These are phyloP conservation scores for Kwoniella newhampshirensis DNA, from an alignment of 768 basidiomycete species.

Conservation along the genomic window DNA sequence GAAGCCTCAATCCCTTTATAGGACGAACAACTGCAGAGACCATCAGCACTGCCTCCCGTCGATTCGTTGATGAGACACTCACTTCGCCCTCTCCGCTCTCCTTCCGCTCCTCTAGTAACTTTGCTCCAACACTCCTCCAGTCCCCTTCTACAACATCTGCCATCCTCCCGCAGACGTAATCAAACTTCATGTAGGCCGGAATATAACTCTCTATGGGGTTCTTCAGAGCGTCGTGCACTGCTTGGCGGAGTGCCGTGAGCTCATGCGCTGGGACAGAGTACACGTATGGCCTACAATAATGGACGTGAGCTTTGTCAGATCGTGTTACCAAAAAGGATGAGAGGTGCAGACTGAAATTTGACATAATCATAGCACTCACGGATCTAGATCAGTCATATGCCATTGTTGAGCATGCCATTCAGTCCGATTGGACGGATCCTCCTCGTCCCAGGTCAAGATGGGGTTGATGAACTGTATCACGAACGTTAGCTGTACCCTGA, in stretches of 20 bases:
- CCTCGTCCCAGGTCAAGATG: conserved; percentile 39
- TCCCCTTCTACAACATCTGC: conserved; percentile 35
- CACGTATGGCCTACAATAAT: conserved; percentile 39
- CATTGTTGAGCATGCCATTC: conserved; percentile 45
- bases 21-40: too few relatives aligned
- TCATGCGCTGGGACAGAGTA: conserved; percentile 43
- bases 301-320: too few relatives aligned
- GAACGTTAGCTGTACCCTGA: conserved; percentile 16
- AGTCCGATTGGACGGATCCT: conserved; percentile 34
- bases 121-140: conserved; percentile 31
- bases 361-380: conserved; percentile 31
- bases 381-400: conserved; percentile 45
- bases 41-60: too few relatives aligned
- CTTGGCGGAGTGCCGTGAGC: conserved; percentile 18
- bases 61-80: conserved; percentile 8
- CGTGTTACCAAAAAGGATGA: not conserved
- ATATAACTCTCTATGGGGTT: conserved; percentile 41
- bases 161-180: conserved; percentile 22
- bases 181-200: conserved; percentile 41
- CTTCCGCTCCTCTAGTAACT: conserved; percentile 27
- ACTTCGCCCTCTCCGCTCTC: conserved; percentile 22
- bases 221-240: conserved; percentile 25
- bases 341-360: not conserved
- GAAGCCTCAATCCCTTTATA: too few relatives aligned
- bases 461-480: conserved; percentile 43